A percentile compares a stretch with the other conserved stretches of the same genome.
These are phyloP conservation scores for Apostasia shenzhenica DNA, from an alignment of 106 monocot species.

Conservation along the genomic window DNA sequence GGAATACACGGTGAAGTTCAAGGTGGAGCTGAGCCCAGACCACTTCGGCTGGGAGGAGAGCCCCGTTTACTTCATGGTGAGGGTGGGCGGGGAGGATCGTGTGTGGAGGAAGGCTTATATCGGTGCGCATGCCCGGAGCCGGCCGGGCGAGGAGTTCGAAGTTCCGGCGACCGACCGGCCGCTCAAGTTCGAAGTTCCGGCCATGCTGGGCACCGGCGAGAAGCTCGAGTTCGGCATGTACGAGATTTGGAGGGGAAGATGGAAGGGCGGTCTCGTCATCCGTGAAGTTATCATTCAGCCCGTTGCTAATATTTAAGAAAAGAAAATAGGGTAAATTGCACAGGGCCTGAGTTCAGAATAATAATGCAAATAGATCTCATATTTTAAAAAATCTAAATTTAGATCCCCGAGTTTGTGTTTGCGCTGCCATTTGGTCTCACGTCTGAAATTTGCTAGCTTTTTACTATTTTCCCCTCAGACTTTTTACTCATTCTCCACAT, in stretches of 20 bases:
- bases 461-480: too few species aligned
- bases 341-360: too few species aligned
- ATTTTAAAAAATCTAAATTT: too few species aligned
- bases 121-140: not conserved
- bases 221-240: slow-evolving; percentile 18
- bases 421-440: too few species aligned
- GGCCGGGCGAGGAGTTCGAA: not conserved
- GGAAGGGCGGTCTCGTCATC: slow-evolving; percentile 24
- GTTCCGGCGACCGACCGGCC: not conserved
- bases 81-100: not conserved
- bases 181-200: not conserved
- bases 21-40: slow-evolving; percentile 7
- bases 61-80: slow-evolving; percentile 8
- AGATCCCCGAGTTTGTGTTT: too few species aligned
- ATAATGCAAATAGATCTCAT: too few species aligned
- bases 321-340: too few species aligned
- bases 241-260: slow-evolving; percentile 31
- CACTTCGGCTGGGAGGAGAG: slow-evolving; percentile 16
- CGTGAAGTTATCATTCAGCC: slow-evolving; percentile 7
- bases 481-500: too few species aligned
- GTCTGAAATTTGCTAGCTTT: too few species aligned
- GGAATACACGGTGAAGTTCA: slow-evolving; percentile 7
- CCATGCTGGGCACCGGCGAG: not conserved
- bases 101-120: slow-evolving; percentile 9
- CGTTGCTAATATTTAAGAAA: not conserved